Evolutionary conservation across 225 moss, liverwort and hornwort species (phyloP).

Genomic region (Asterella californica): DNA sequence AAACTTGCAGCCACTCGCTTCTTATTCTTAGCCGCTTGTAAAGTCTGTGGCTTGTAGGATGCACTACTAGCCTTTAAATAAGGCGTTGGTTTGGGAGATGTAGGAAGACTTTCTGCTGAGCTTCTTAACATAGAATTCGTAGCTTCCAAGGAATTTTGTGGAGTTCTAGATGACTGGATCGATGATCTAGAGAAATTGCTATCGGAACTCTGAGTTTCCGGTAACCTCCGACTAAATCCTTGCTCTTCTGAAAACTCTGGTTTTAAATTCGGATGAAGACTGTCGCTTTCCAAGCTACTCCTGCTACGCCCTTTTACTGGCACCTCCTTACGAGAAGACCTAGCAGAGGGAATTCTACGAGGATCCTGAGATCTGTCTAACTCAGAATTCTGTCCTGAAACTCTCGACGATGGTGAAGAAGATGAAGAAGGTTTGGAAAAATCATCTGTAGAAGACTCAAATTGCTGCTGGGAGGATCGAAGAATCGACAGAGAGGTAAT

Average conservation of each 20-base stretch:
- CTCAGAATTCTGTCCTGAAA: conserved; percentile 15
- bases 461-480: conserved; percentile 16
- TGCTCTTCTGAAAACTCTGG: conserved; percentile 4
- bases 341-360: neutral
- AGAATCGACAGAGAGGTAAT: neutral
- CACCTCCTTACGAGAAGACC: neutral
- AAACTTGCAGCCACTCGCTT: neutral
- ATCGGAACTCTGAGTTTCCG: neutral
- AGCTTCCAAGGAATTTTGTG: neutral
- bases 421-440: conserved; percentile 10
- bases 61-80: conserved; percentile 15
- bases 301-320: conserved; percentile 8
- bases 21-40: conserved; percentile 7
- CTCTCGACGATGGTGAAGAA: conserved; percentile 6
- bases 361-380: conserved; percentile 4
- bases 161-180: conserved; percentile 4
- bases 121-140: neutral
- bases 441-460: conserved; percentile 1
- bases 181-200: conserved; percentile 10
- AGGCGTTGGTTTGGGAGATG: neutral
- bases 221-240: conserved; percentile 2
- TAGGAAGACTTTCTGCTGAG: neutral
- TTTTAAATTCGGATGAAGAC: neutral
- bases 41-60: conserved; percentile 10
- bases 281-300: conserved; percentile 1